Base-by-base conservation (phyloP, 2,329 filamentous ascomycete species). In the Pseudocercospora musae region DNA sequence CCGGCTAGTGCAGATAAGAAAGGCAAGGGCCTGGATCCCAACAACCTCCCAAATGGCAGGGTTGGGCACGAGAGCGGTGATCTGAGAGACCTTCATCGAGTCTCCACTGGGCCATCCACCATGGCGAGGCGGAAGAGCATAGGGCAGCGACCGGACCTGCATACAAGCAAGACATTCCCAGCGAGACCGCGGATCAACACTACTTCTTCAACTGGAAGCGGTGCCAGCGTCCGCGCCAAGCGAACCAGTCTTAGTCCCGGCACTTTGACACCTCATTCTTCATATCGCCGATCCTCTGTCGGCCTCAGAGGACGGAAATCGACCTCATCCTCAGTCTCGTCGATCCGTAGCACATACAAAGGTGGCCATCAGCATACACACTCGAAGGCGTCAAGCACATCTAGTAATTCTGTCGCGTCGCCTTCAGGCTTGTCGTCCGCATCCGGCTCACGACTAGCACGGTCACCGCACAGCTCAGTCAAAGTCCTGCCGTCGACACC, bases 401-500 rank as follows among this genome's bases (percentile, higher is more conserved):
- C 92, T 48, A 96, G 90, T 4, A 84, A 87, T 18, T 89, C 89
- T 37, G 89, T 82, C 48, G 76, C 76, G 10, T 81, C 79, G 1
- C 81, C 81, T 68, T 75, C 75, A 13, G 75, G 75, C 15, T 71
- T 72, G 40, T 78, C 62, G 56, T 75, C 69, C 64, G 76, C 88
- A 71, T 89, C 85, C 15, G 87, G 85, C 1, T 79, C 86, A 55
- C 84, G 84, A 48, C 78, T 84, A 37, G 84, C 85, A 13, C 87
- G 90, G 23, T 93, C 89, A 2, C 94, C 95, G 0, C 92, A 97
- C 74, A 86, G 91, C 68, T 96, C 91, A 0, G 89, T 98, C 70
- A 98, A 98, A 78, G 90, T 98, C n/a, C 85, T 98, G 2, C 94
- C 95, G 0, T 91, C 91, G 0, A 96, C 93, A 0, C 94, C 94